Evolutionary conservation across 805 yeast genomes (phyloP).

Genomic region (Sugiyamaella qingdaonensis): DNA sequence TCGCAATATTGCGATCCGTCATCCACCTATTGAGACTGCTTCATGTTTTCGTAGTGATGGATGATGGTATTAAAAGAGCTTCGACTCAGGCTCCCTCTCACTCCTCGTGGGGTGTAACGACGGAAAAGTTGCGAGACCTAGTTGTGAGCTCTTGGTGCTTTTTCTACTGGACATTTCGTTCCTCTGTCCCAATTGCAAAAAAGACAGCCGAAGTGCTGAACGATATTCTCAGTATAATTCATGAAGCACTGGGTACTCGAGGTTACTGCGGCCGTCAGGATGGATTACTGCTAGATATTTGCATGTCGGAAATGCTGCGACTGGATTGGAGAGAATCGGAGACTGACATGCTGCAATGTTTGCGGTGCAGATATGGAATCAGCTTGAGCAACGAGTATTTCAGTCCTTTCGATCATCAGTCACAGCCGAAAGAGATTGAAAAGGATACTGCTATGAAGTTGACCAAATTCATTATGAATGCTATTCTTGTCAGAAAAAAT

Average conservation of each 20-base stretch:
- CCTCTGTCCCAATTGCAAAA: constrained; percentile 22
- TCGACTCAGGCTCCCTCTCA: constrained; percentile 29
- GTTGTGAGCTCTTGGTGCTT: constrained; percentile 34
- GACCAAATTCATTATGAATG: constrained; percentile 49
- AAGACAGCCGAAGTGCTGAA: constrained; percentile 27
- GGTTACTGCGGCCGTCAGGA: constrained; percentile 62
- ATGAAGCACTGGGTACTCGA: constrained; percentile 66
- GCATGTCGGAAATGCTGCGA: constrained; percentile 50
- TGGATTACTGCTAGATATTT: constrained; percentile 58
- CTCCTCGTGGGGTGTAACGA: constrained; percentile 31
- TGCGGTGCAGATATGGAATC: constrained; percentile 75
- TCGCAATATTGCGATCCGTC: constrained; percentile 16
- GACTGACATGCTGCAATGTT: constrained; percentile 67
- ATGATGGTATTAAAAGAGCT: constrained; percentile 33
- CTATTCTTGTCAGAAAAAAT: constrained; percentile 53
- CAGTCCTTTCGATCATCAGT: constrained; percentile 63
- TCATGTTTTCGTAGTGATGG: constrained; percentile 34
- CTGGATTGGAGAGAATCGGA: constrained; percentile 48
- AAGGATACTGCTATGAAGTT: constrained; percentile 38
- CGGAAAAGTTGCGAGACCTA: constrained; percentile 29
- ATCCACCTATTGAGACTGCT: constrained; percentile 32
- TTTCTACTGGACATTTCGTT: constrained; percentile 37
- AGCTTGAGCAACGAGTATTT: constrained; percentile 54
- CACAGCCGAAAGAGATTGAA: constrained; percentile 37
- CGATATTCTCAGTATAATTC: constrained; percentile 57